phyloP scores from a whole-genome alignment of 1,284 basidiomycete species.

The Fomitopsis betulina region DNA sequence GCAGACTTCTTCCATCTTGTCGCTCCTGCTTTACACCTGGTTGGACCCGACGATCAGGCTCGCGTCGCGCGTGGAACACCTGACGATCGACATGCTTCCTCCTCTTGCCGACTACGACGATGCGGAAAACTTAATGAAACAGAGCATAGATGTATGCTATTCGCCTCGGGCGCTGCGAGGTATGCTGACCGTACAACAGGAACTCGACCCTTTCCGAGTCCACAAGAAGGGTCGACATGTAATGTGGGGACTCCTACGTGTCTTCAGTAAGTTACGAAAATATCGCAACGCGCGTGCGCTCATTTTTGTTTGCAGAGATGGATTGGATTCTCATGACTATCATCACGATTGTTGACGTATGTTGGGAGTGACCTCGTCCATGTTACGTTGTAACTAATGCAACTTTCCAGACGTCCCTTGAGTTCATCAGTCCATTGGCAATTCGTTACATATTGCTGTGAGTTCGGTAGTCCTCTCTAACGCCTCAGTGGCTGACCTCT shows the following conservation, averaged over 20 bases:
- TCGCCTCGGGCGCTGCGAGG: no score
- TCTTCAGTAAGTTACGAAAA: slow-evolving; percentile 12
- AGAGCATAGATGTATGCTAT: slow-evolving; percentile 25
- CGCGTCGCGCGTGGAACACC: slow-evolving; percentile 25
- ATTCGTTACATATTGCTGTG: slow-evolving; percentile 22
- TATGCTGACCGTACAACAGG: slow-evolving; percentile 11
- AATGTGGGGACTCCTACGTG: slow-evolving; percentile 22
- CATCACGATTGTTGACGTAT: slow-evolving; percentile 8
- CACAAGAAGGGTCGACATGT: slow-evolving; percentile 19
- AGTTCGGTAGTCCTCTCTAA: not conserved
- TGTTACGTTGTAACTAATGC: slow-evolving; percentile 9
- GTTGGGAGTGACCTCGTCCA: slow-evolving; percentile 5
- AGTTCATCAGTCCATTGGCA: slow-evolving; percentile 36
- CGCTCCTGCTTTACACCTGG: slow-evolving; percentile 26
- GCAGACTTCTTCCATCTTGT: slow-evolving; percentile 32
- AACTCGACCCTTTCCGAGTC: slow-evolving; percentile 26
- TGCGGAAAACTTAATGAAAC: slow-evolving; percentile 34
- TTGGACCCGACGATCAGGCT: slow-evolving; percentile 28
- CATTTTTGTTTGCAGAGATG: slow-evolving; percentile 6
- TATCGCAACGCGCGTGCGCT: no score
- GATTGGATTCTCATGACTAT: slow-evolving; percentile 21
- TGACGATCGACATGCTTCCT: slow-evolving; percentile 33
- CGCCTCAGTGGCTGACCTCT: not conserved
- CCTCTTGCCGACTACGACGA: slow-evolving; percentile 45
- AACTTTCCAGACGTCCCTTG: slow-evolving; percentile 37